These are phyloP conservation scores for Leccinum subfulvum DNA, from an alignment of 1,284 basidiomycete genomes.

Conservation along the genomic window DNA sequence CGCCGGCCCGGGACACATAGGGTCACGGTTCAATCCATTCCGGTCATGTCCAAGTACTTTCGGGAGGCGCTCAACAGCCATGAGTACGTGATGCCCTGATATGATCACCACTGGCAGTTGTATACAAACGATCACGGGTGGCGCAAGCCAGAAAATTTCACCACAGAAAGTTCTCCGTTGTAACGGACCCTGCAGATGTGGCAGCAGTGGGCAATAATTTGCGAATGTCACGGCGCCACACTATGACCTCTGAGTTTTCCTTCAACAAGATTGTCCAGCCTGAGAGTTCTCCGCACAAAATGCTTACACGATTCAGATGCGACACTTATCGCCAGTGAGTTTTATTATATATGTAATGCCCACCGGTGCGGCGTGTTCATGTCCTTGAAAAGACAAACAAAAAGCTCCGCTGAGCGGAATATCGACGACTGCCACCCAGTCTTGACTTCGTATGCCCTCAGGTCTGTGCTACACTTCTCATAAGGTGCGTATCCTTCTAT, in stretches of 20 bases:
- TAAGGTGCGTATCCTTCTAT: neutral
- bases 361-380: neutral
- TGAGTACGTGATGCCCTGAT: neutral
- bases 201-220: neutral
- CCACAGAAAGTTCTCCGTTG: neutral
- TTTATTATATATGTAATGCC: too few species aligned
- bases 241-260: neutral
- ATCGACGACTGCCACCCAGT: neutral
- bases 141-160: neutral
- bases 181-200: neutral
- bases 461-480: neutral
- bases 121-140: neutral
- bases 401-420: neutral
- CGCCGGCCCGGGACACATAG: neutral
- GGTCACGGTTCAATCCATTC: neutral
- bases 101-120: neutral
- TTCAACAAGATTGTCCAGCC: neutral
- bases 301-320: neutral
- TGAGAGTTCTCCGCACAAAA: constrained; percentile 2
- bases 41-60: neutral
- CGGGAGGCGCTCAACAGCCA: neutral
- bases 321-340: neutral
- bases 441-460: neutral
- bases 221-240: neutral
- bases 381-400: neutral